phyloP scores from a whole-genome alignment of 2,329 filamentous ascomycete genomes.

The Colletotrichum incanum region DNA sequence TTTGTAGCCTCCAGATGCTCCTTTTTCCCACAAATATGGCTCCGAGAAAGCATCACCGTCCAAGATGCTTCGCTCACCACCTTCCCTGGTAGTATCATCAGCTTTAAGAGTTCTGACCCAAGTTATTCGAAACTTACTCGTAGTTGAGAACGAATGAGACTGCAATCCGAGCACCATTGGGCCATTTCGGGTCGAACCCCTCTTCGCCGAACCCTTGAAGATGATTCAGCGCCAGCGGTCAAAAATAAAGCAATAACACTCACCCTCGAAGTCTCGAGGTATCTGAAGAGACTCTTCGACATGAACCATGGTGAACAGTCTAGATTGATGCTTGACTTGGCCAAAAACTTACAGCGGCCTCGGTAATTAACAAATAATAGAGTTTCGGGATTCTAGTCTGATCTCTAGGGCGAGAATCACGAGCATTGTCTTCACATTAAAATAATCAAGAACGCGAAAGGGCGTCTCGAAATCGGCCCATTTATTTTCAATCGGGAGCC shows the following conservation, averaged over 20 bases:
- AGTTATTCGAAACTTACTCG: constrained; percentile 36
- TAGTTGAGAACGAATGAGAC: constrained; percentile 47
- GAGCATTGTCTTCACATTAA: background rate
- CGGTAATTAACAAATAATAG: background rate
- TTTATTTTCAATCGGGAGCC: background rate
- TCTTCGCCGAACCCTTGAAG: constrained; percentile 45
- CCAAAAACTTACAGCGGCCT: background rate
- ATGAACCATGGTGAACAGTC: constrained; percentile 16
- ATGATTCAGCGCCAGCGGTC: background rate
- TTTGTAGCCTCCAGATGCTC: constrained; percentile 46
- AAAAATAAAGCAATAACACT: background rate
- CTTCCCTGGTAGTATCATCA: constrained; percentile 41
- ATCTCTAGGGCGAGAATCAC: background rate
- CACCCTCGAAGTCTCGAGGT: constrained; percentile 48
- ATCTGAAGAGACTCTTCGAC: constrained; percentile 27
- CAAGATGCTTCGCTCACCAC: constrained; percentile 48
- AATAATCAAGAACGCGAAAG: background rate
- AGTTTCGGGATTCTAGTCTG: background rate
- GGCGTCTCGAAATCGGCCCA: background rate
- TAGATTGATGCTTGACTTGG: background rate
- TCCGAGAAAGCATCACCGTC: constrained; percentile 47
- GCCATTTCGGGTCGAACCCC: constrained; percentile 46
- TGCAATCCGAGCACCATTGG: constrained; percentile 46
- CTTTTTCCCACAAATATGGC: constrained; percentile 48
- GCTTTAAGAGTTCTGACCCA: background rate